phyloP scores from a whole-genome alignment of 441 rosid species.

The Flueggea neowawraea region DNA sequence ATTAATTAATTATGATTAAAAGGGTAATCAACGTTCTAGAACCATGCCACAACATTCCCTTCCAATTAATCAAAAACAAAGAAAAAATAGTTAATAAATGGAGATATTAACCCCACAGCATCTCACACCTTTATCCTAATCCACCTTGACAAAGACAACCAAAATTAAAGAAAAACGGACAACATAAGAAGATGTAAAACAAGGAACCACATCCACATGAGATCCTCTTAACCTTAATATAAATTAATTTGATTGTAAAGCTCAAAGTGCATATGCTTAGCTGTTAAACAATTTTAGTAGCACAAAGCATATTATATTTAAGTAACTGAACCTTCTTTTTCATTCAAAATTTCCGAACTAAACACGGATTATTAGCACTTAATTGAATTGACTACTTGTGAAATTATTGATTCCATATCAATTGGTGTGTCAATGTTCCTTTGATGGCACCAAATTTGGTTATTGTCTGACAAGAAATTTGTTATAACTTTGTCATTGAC shows the following conservation, averaged over 20 bases:
- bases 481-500: too few species aligned
- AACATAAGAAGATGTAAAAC: background rate
- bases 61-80: conserved; percentile 15
- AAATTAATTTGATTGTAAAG: background rate
- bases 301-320: conserved; percentile 1
- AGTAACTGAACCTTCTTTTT: background rate
- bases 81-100: conserved; percentile 14
- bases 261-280: conserved; percentile 24
- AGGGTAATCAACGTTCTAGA: conserved; percentile 17
- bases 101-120: conserved; percentile 20
- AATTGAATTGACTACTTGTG: conserved; percentile 10
- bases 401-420: background rate
- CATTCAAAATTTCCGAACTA: conserved; percentile 21
- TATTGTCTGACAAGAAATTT: too few species aligned
- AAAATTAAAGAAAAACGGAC: background rate
- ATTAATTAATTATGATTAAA: conserved; percentile 5
- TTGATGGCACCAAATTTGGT: too few species aligned
- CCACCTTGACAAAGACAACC: conserved; percentile 32
- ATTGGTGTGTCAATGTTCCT: too few species aligned
- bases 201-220: background rate
- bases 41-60: conserved; percentile 11
- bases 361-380: conserved; percentile 20
- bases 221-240: too few species aligned
- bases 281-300: conserved; percentile 29
- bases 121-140: conserved; percentile 27